Base-by-base conservation (phyloP, 2,329 filamentous ascomycete genomes). In the Xylariaceae sp. region DNA sequence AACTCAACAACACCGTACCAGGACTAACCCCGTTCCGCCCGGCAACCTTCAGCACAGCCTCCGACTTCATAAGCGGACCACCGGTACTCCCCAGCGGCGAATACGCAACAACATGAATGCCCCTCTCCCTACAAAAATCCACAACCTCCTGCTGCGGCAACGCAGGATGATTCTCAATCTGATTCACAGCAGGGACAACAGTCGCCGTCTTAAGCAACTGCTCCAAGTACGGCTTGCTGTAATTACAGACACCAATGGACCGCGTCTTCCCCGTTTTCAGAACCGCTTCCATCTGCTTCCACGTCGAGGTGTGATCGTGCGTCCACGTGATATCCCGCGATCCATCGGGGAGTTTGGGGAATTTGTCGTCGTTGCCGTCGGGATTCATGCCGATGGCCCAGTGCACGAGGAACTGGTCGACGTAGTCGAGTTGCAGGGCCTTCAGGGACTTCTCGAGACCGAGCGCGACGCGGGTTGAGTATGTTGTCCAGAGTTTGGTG, bases 401-500 rank as follows among this genome's bases (percentile, higher is more conserved):
- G 77, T 96, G 90, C 78, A 95, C 83, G 44, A 95, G 80, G 72
- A 84, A 91, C 59, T 95, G 78, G 72, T 95, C 91, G 4, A 95
- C 82, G 72, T 95, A 93, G 65, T 91, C 88, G 52, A 94, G 77
- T 1, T 89, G 88, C 41, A 95, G 77, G 61, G 82, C 81, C 75
- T 87, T 83, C 72, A 94, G 78, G 68, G 86, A 89, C 80, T 87
- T 86, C 65, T 90, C 84, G 41, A 94, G 80, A 41, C 82, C 85
- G 68, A 88, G 77, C 74, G 88, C 86, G 4, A 85, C 85, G 5
- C 86, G 80, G 35, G 83, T 84, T 73, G 88, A 87, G 77, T 89
- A 92, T 54, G 88, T 90, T 69, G 86, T 88, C 89, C 90, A 95
- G 44, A 92, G 82, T 81, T 96, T 95, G 69, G 87, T 90, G 57